Evolutionary conservation across 768 basidiomycete genomes (phyloP), one percentile per base, ranked within the genome.

Genomic region (Kwoniella dejecticola): DNA sequence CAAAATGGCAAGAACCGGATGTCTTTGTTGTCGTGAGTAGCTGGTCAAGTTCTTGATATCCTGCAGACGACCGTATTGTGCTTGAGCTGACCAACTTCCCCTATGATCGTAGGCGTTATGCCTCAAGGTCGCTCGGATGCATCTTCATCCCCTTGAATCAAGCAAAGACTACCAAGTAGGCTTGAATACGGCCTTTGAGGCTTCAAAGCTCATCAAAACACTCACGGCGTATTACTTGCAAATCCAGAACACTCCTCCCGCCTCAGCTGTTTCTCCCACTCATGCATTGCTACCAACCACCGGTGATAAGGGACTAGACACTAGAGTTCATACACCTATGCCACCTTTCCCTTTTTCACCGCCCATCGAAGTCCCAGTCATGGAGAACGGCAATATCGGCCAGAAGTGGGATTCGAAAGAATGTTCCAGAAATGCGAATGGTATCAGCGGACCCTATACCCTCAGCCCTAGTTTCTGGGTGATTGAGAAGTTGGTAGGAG

Each of bases 371-470:
- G 10, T 19, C 19, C 11, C 41, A 5, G 17, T 42, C 19, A 5
- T 6, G 10, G 17, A 7, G 11, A 42, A 42, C 17, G 17, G 6
- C 11, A 6, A 42, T n/a, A 6, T 19, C 12, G 19, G 41, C 6
- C 41, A 42, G 17, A 19, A 8, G 6, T 42, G 41, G 33, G 46
- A 27, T 23, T 23, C 12, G 19, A 46, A 46, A 21, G 54, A 6
- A 11, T 23, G 10, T 23, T 41, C 31, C 10, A 41, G 63, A 31
- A 31, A 27, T 13, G 41, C 26, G 21, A 30, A 55, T 24, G 68
- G 68, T 19, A 42, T 66, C 7, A 63, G 55, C 6, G 68, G 64
- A 8, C 61, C 64, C 17, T 69, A 69, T 54, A 17, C 54, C 23
- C 40, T 66, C 4, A 60, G 33, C 17, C 47, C 41, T 7, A 63